These are phyloP conservation scores for Penicillium rolfsii DNA, from an alignment of 2,329 filamentous ascomycete species.

Conservation along the genomic window DNA sequence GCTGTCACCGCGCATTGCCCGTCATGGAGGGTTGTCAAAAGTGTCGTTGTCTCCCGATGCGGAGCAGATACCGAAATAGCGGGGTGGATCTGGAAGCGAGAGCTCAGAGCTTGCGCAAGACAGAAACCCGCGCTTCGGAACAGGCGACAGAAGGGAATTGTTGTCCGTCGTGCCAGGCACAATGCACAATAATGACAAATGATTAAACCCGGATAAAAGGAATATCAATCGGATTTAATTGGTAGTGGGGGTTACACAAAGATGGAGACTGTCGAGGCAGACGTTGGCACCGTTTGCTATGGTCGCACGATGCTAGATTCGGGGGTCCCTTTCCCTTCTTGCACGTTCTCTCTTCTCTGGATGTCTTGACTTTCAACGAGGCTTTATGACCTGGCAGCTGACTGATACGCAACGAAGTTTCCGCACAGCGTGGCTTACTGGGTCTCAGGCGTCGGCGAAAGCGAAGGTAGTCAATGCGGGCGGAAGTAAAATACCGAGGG, in stretches of 20 bases:
- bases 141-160: slow-evolving; percentile 6
- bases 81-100: slow-evolving; percentile 1
- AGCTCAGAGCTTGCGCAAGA: background rate
- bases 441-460: background rate
- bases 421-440: slow-evolving; percentile 22
- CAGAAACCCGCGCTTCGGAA: slow-evolving; percentile 3
- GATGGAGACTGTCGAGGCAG: slow-evolving; percentile 7
- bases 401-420: slow-evolving; percentile 13
- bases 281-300: slow-evolving; percentile 13
- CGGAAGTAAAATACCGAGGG: slow-evolving; percentile 20
- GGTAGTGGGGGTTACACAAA: slow-evolving; percentile 20
- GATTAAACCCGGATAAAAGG: slow-evolving; percentile 8
- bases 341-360: background rate
- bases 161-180: slow-evolving; percentile 13
- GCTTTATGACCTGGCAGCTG: slow-evolving; percentile 17
- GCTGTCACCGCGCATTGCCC: slow-evolving; percentile 25
- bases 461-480: slow-evolving; percentile 14
- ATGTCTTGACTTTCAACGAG: slow-evolving; percentile 1
- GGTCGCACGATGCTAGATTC: slow-evolving; percentile 9
- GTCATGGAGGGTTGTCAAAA: slow-evolving; percentile 15
- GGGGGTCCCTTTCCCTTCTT: background rate
- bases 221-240: slow-evolving; percentile 14
- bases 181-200: slow-evolving; percentile 1
- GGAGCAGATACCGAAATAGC: slow-evolving; percentile 9
- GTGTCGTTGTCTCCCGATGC: background rate